A percentile compares a stretch with the other conserved stretches of the same genome.
Evolutionary conservation across 2,329 filamentous ascomycete species (phyloP).

Genomic region (Claviceps sp.): DNA sequence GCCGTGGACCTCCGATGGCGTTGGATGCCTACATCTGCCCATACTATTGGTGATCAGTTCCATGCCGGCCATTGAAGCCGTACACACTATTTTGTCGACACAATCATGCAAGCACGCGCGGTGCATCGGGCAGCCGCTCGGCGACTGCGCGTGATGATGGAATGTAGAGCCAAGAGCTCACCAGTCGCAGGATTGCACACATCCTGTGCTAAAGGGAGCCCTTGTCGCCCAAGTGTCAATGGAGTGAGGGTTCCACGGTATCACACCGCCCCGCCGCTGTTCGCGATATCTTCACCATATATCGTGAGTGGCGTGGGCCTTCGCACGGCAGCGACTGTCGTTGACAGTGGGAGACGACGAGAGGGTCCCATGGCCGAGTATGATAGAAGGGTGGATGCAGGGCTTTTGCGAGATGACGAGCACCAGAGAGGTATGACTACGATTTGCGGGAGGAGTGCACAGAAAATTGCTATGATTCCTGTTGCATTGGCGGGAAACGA

Average conservation of each 20-base stretch:
- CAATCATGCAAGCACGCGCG: constrained; percentile 10
- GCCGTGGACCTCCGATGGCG: not conserved
- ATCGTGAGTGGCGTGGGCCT: not conserved
- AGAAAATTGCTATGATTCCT: constrained; percentile 8
- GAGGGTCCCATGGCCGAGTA: constrained; percentile 78
- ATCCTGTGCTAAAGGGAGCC: not conserved
- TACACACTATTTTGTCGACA: not conserved
- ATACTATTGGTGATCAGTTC: not conserved
- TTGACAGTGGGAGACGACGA: constrained; percentile 15
- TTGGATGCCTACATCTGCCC: not conserved
- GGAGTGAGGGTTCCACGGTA: not conserved
- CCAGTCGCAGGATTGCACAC: constrained; percentile 1
- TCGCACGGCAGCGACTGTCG: constrained; percentile 18
- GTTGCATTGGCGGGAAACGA: no score
- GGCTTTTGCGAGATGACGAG: constrained; percentile 69
- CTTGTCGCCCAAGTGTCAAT: not conserved
- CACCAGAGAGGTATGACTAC: constrained; percentile 62
- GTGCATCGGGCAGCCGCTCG: constrained; percentile 7
- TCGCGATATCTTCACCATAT: not conserved
- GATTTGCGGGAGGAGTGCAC: not conserved
- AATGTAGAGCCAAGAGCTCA: constrained; percentile 2
- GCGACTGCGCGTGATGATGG: constrained; percentile 8
- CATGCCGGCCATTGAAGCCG: not conserved
- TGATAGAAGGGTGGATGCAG: constrained; percentile 61
- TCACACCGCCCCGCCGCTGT: not conserved